Evolutionary conservation across 106 monocot species (phyloP), one percentile per base, ranked within the genome.

Genomic region (Amphibolis antarctica): DNA sequence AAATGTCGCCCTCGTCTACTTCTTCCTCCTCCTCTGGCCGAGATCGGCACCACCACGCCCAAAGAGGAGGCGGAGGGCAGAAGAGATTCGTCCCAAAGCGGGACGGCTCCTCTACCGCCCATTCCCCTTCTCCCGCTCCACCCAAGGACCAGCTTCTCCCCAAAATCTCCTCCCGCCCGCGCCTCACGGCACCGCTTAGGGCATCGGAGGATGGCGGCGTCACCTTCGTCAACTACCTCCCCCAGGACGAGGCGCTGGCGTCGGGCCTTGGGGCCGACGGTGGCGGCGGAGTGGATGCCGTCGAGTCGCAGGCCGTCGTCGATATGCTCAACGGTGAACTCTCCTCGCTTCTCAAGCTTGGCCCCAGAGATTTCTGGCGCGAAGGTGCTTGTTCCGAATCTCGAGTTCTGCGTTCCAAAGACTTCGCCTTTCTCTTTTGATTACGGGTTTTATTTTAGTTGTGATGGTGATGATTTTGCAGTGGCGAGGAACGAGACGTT

Each of bases 211-310:
- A 10, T 26, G 4, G 56, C 18, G 50, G 53, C 43, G 62, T 56
- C 23, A 66, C 12, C n/a, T 94, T 86, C 73, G 59, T 83, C 25
- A 71, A 45, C n/a, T 89, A 96, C 78, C 63, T 96, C 43, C 94
- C 89, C 9, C 94, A 96, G 25, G 94, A 96, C 42, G 94, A 96
- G 89, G 94, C 89, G 0, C 76, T 96, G 26, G 94, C 89, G 1
- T 86, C 89, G 14, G 94, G 94, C 5, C 66, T 96, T 57, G 81
- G 89, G 36, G 36, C 36, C 9, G 80, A 76, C 12, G 85, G 82
- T 5, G 69, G 69, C 5, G 92, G 82, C 0, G 94, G 94, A 12
- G 46, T 84, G 64, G 86, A 96, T 55, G 81, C 89, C 19, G 62
- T 77, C 10, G 94, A 96, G 67, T 89, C 94, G 24, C 94, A 96